Conservation (phyloP, 1,139 yeast species). For the Petasospora fabianii region DNA sequence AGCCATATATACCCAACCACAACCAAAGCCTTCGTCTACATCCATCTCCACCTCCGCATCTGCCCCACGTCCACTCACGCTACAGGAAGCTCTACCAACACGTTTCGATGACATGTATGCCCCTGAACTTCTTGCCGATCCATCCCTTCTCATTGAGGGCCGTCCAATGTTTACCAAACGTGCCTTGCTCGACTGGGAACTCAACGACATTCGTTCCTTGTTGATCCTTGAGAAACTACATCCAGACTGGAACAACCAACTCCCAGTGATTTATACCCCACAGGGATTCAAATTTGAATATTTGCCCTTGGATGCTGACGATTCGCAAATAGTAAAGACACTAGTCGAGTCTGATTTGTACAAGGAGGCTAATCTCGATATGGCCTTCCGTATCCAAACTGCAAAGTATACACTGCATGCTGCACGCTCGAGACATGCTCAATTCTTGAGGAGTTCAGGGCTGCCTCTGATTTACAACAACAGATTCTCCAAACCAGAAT, state of each 20-base stretch:
- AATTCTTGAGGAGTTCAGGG: conserved; percentile 27
- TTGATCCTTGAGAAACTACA: conserved; percentile 46
- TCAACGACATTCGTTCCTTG: conserved; percentile 61
- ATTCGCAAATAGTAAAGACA: conserved; percentile 42
- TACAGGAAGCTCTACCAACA: conserved; percentile 44
- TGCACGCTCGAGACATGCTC: conserved; percentile 47
- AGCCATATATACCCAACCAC: conserved; percentile 8
- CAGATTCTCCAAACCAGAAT: conserved; percentile 45
- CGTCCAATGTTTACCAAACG: conserved; percentile 60
- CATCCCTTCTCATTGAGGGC: conserved; percentile 43
- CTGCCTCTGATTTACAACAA: conserved; percentile 19
- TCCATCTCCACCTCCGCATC: neutral
- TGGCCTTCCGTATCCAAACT: conserved; percentile 48
- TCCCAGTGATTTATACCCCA: conserved; percentile 44
- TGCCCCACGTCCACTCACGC: conserved; percentile 19
- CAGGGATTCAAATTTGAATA: conserved; percentile 35
- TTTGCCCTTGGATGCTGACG: conserved; percentile 49
- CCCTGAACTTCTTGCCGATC: conserved; percentile 42
- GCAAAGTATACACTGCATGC: conserved; percentile 57
- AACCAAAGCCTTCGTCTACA: neutral
- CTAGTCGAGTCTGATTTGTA: conserved; percentile 56
- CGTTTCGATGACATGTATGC: conserved; percentile 52
- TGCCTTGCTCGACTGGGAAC: conserved; percentile 58
- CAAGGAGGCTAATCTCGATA: conserved; percentile 52
- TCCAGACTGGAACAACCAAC: conserved; percentile 49